Evolutionary conservation across 225 moss, liverwort and hornwort genomes (phyloP), one percentile per base, ranked within the genome.

Genomic region (Marchantia polymorpha): DNA sequence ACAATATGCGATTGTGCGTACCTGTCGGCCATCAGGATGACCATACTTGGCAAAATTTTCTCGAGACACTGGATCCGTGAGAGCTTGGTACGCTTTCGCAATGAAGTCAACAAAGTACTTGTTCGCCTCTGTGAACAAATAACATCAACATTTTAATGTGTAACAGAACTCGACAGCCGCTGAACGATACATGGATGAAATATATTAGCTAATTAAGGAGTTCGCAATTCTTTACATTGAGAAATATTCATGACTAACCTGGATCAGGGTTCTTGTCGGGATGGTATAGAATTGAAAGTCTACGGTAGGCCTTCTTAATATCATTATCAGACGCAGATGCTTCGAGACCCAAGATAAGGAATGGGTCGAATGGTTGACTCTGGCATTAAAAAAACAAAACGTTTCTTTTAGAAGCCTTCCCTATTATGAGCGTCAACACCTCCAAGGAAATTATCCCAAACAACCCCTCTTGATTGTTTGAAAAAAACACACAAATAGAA

Each of bases 191-290:
- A 61, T 19, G 23, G 7, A 61, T 19, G 61, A 61, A n/a, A n/a
- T 22, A 3, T 0, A 61, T 22, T 8, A 23, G 39, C 2, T 39
- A 2, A 39, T 39, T 39, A 39, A 39, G 39, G 3, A 39, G 39
- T 39, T 39, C 20, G 20, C 58, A 17, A 7, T 58, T 20, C 58
- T 58, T 15, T 15, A 15, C 6, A 20, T 15, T 5, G 19, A 69
- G 68, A 64, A 9, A 30, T 29, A 23, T 6, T 19, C 0, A 3
- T 10, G 19, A 72, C 90, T 75, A 77, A 93, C 93, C 93, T 79
- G 95, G 95, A 76, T 99, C 92, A 53, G 93, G 95, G 60, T 99
- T 99, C 81, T 95, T 99, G 84, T 99, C 99, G 73, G 99, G 99
- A 82, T 99, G 99, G 79, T 95, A 99, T 55, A 81, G 75, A 68